Base-by-base conservation (phyloP, 352 stramenopile genomes). In the Pythium vanterpoolii region DNA sequence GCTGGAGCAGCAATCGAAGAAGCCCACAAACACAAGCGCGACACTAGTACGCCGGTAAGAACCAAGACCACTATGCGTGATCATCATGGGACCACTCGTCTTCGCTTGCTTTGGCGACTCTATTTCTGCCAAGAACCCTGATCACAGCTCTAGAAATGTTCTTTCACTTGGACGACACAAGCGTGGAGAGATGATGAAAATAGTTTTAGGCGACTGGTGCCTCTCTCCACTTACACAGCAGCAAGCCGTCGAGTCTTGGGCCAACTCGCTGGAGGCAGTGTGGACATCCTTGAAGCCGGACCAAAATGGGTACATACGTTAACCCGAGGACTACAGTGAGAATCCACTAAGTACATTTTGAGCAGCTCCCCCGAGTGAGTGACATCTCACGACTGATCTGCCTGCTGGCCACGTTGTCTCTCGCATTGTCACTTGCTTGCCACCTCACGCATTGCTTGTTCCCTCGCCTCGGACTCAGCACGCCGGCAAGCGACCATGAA, bases 271-370 rank as follows among this genome's bases (percentile, higher is more conserved):
- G 14, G 11, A 40, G n/a, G 11, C 4, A 40, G 34, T 6, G 31
- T 13, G 6, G 6, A 6, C 31, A 13, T 40, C 11, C 34, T 48
- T 48, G 42, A 48, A 48, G 40, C 40, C 42, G 31, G 23, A 31
- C 42, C 42, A 48, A 30, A 26, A 56, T 56, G 48, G 48, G n/a
- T 56, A 56, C 48, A 44, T 56, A 46, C 1, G 33, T 33, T 30
- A 56, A 56, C 33, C 23, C 43, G 1, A 1, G 6, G 6, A 38
- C 26, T 51, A 39, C 45, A 0, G 45, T 51, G 8, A 0, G 7
- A 7, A 18, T 16, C 21, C 3, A 19, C 2, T 3, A 33, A 56
- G 24, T 34, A 19, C 14, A 19, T 30, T 4, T n/a, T 34, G 48
- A 56, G 13, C 33, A 56, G 31, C 31, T 56, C 48, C 48, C 48